phyloP scores from a whole-genome alignment of 768 basidiomycete genomes.

The Scleroderma citrinum region DNA sequence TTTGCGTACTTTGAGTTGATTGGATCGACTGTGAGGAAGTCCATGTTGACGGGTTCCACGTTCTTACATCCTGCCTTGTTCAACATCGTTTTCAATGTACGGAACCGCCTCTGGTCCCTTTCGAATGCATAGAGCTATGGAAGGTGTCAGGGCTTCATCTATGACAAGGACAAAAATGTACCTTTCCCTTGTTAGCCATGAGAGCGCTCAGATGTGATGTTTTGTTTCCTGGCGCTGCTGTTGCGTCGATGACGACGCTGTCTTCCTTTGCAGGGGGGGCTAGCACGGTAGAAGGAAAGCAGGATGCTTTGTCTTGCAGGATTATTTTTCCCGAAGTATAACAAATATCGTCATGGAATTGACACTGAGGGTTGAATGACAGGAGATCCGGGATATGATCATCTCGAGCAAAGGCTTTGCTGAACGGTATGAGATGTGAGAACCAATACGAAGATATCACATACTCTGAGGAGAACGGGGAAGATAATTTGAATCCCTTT shows the following conservation, averaged over 20 bases:
- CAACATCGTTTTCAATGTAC: slow-evolving; percentile 82
- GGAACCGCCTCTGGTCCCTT: slow-evolving; percentile 73
- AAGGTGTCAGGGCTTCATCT: not conserved
- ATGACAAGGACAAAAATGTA: slow-evolving; percentile 24
- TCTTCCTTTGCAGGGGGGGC: slow-evolving; percentile 52
- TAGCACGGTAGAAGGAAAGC: slow-evolving; percentile 90
- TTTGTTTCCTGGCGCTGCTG: slow-evolving; percentile 97
- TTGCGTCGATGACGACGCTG: slow-evolving; percentile 80
- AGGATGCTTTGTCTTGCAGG: slow-evolving; percentile 96
- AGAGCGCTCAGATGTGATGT: slow-evolving; percentile 90
- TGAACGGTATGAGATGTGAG: slow-evolving; percentile 19
- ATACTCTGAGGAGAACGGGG: slow-evolving; percentile 51
- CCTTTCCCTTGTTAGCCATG: slow-evolving; percentile 79
- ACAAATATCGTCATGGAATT: slow-evolving; percentile 64
- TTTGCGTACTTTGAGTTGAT: slow-evolving; percentile 50
- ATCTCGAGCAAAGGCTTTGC: slow-evolving; percentile 66
- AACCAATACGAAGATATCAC: slow-evolving; percentile 1
- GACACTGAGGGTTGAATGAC: slow-evolving; percentile 59
- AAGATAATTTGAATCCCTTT: slow-evolving; percentile 48
- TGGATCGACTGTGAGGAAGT: slow-evolving; percentile 82
- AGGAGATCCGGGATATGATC: slow-evolving; percentile 79
- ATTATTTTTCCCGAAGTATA: slow-evolving; percentile 82
- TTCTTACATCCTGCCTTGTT: slow-evolving; percentile 80
- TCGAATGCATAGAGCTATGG: slow-evolving; percentile 85
- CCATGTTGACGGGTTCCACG: slow-evolving; percentile 64